Evolutionary conservation across 495 filamentous ascomycete species (phyloP).

Genomic region (Antarctomyces pellizariae): DNA sequence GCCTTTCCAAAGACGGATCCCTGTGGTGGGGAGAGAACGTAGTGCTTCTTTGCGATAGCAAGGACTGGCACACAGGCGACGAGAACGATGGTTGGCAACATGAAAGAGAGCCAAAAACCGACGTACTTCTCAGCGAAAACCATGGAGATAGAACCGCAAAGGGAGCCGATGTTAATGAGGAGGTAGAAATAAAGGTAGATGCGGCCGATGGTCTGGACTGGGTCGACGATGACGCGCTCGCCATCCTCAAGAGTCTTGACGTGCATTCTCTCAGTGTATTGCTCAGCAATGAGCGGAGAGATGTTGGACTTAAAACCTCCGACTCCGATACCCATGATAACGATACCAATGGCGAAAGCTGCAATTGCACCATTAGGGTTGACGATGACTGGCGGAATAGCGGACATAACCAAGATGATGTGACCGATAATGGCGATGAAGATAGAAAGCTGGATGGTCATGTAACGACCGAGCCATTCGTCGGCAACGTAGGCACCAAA

Average conservation of each 20-base stretch:
- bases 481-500: constrained; percentile 47
- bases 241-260: constrained; percentile 25
- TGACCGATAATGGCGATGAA: constrained; percentile 36
- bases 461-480: constrained; percentile 43
- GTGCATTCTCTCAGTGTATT: constrained; percentile 19
- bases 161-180: constrained; percentile 43
- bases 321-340: constrained; percentile 39
- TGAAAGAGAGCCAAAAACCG: constrained; percentile 46
- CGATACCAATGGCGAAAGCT: constrained; percentile 32
- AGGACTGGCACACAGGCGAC: constrained; percentile 4
- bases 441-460: constrained; percentile 37
- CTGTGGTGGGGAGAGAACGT: constrained; percentile 20
- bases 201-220: constrained; percentile 31
- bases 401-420: constrained; percentile 36
- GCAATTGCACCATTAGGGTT: constrained; percentile 28
- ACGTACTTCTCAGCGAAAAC: constrained; percentile 50
- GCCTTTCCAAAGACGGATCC: constrained; percentile 27
- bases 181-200: constrained; percentile 41
- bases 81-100: constrained; percentile 34
- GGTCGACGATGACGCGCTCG: constrained; percentile 46
- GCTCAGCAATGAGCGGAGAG: constrained; percentile 33
- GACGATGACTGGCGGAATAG: constrained; percentile 36
- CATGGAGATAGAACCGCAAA: constrained; percentile 16
- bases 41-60: constrained; percentile 16
- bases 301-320: constrained; percentile 43